phyloP scores from a whole-genome alignment of 164 flowering plant species.

The Vitis rotundifolia region DNA sequence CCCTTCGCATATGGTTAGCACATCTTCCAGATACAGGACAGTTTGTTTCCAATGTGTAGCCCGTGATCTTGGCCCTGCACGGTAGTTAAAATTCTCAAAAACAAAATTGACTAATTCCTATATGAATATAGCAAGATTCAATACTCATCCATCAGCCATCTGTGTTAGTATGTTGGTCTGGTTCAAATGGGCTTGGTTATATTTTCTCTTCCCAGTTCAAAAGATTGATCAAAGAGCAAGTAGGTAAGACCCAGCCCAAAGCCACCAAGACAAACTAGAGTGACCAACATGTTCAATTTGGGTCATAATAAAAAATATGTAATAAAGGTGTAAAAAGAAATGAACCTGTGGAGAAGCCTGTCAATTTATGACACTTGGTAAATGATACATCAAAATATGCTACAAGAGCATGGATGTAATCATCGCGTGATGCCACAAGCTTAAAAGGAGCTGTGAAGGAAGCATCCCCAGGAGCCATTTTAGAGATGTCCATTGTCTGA shows the following conservation, averaged over 20 bases:
- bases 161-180: too few relatives aligned
- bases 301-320: neutral
- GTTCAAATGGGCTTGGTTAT: too few relatives aligned
- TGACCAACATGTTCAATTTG: too few relatives aligned
- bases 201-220: too few relatives aligned
- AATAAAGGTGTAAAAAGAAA: conserved; percentile 1
- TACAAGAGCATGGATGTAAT: conserved; percentile 94
- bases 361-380: conserved; percentile 82
- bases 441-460: conserved; percentile 93
- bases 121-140: too few relatives aligned
- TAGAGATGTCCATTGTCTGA: conserved; percentile 97
- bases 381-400: conserved; percentile 97
- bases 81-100: neutral
- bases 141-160: too few relatives aligned
- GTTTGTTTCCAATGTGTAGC: conserved; percentile 99
- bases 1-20: conserved; percentile 83
- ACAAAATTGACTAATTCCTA: too few relatives aligned
- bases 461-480: conserved; percentile 91
- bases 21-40: conserved; percentile 91
- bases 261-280: too few relatives aligned
- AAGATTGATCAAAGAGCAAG: neutral
- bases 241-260: neutral
- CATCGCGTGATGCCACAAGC: conserved; percentile 88
- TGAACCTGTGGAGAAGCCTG: conserved; percentile 96
- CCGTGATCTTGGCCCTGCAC: conserved; percentile 86